A percentile compares a stretch with the other conserved stretches of the same genome.
Evolutionary conservation across 345 rosid genomes (phyloP).

Genomic region (Balakata baccata): DNA sequence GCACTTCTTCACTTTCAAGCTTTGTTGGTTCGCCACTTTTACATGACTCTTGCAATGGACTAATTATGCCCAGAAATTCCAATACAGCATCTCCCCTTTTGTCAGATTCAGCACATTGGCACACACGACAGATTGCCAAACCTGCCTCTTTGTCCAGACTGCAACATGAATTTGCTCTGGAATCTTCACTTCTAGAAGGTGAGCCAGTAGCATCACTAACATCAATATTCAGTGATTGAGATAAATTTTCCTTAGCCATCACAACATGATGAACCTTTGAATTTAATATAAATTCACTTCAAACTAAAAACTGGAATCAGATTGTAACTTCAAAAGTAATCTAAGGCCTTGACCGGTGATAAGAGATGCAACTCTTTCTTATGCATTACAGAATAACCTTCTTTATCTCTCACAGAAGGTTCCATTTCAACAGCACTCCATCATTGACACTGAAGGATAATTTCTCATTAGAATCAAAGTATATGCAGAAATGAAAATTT

Average conservation of each 20-base stretch:
- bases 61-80: constrained; percentile 63
- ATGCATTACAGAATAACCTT: neutral
- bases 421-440: neutral
- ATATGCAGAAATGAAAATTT: too few relatives aligned
- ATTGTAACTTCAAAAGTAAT: neutral
- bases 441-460: neutral
- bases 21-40: constrained; percentile 40
- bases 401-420: neutral
- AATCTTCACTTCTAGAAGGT: constrained; percentile 42
- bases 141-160: constrained; percentile 76
- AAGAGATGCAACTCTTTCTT: neutral
- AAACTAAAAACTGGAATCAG: neutral
- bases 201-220: constrained; percentile 37
- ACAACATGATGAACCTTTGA: constrained; percentile 16
- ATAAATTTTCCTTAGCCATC: constrained; percentile 63
- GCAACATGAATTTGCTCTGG: constrained; percentile 34
- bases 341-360: neutral
- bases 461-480: neutral
- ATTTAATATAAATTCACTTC: neutral
- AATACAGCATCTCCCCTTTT: constrained; percentile 77
- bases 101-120: constrained; percentile 93
- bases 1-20: constrained; percentile 21
- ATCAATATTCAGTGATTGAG: constrained; percentile 41
- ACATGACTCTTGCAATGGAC: constrained; percentile 41
- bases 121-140: constrained; percentile 75